Base-by-base conservation (phyloP, 2,329 filamentous ascomycete genomes). In the Amesomyces nigricolor region DNA sequence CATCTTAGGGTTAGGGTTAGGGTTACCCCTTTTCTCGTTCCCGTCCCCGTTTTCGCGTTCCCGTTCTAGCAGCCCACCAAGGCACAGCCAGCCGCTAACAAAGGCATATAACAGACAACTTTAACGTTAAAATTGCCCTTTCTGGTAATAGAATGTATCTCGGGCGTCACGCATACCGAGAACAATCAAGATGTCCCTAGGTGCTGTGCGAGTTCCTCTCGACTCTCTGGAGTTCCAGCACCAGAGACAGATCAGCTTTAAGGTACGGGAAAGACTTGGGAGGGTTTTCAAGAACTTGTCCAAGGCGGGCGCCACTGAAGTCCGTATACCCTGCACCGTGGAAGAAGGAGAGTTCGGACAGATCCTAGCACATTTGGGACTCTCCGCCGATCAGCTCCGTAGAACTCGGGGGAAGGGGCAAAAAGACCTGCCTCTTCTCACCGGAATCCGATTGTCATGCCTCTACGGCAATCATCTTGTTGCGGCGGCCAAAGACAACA, bases 21-120 rank as follows among this genome's bases (percentile, higher is more conserved):
- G n/a, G n/a, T n/a, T n/a, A n/a, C n/a, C n/a, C n/a, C n/a, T n/a
- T 56, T 51, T 47, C 53, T 56, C 44, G 48, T 54, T 45, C 54
- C 38, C 30, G 54, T 56, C 37, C 49, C 44, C n/a, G 7, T 29
- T 56, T 56, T 54, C 54, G 54, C 38, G 45, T 52, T 52, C 49
- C 19, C 38, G 49, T 56, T 56, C 54, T 30, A 13, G 54, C 48
- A 56, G 48, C 48, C 49, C 30, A 56, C 49, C 30, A 45, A 47
- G 54, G 17, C 44, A 8, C 39, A 52, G 49, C 49, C 30, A 52
- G 48, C 49, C 38, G 30, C 49, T 56, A 56, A 40, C n/a, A 52
- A 10, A n/a, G 39, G 48, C 30, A 56, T 56, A 56, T 45, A 42
- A 44, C 39, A 29, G 38, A 52, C 44, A 56, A 49, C 44, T 30